These are phyloP conservation scores for Mycena galericulata DNA, from an alignment of 768 basidiomycete species.

Conservation along the genomic window DNA sequence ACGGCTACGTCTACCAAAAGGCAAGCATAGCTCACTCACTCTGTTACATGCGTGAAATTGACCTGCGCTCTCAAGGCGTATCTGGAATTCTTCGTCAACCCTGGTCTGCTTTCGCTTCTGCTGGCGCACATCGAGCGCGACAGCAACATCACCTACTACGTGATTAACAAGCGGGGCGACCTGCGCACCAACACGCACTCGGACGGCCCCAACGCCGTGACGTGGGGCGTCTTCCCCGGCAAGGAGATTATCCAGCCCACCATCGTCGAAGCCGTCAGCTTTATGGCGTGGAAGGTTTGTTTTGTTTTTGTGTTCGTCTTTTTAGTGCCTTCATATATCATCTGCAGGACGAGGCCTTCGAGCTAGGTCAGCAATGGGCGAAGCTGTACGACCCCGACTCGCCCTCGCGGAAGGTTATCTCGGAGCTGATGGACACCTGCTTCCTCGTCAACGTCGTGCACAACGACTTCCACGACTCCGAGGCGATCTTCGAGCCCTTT, in stretches of 20 bases:
- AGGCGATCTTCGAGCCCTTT: constrained; percentile 91
- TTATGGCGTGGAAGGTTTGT: constrained; percentile 97
- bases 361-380: constrained; percentile 93
- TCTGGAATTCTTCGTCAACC: constrained; percentile 93
- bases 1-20: constrained; percentile 97
- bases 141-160: constrained; percentile 93
- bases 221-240: constrained; percentile 98
- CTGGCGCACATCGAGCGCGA: constrained; percentile 88
- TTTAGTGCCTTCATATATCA: constrained; percentile 13
- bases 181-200: constrained; percentile 94
- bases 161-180: constrained; percentile 96
- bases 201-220: constrained; percentile 98
- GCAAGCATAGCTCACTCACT: constrained; percentile 49
- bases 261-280: constrained; percentile 96
- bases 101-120: constrained; percentile 76
- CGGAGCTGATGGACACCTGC: constrained; percentile 81
- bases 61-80: constrained; percentile 73
- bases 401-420: constrained; percentile 79
- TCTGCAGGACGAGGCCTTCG: constrained; percentile 91
- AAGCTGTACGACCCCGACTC: constrained; percentile 85
- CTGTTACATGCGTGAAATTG: background rate
- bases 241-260: constrained; percentile 98
- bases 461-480: constrained; percentile 90
- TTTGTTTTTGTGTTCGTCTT: background rate
- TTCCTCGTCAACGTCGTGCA: constrained; percentile 96